A percentile compares a stretch with the other conserved stretches of the same genome.
Conservation (phyloP, 352 stramenopile genomes). For the Globisporangium spiculum region DNA sequence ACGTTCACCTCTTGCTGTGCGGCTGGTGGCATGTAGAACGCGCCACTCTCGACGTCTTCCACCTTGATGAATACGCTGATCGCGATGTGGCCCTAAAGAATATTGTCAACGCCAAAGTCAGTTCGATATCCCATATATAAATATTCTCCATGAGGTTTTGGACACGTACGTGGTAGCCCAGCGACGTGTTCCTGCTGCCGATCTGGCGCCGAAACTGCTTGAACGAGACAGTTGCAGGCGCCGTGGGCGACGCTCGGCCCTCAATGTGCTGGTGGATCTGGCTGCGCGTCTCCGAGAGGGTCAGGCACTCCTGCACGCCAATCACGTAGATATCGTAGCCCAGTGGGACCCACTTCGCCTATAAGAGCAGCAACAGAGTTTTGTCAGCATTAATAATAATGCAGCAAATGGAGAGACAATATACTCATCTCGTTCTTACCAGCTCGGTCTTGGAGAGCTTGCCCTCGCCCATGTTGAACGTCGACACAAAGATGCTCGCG, state of each 20-base stretch:
- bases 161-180: conserved; percentile 69
- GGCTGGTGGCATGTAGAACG: conserved; percentile 80
- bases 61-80: conserved; percentile 80
- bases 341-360: conserved; percentile 81
- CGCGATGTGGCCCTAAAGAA: conserved; percentile 70
- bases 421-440: conserved; percentile 11
- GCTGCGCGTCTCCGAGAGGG: conserved; percentile 59
- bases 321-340: conserved; percentile 89
- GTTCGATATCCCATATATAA: background rate
- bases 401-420: background rate
- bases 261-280: conserved; percentile 67
- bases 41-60: conserved; percentile 59
- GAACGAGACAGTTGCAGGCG: conserved; percentile 29
- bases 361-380: background rate
- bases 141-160: too few species aligned
- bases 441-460: conserved; percentile 48
- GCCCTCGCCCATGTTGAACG: conserved; percentile 84
- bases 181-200: conserved; percentile 69
- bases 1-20: conserved; percentile 63
- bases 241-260: conserved; percentile 23
- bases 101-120: background rate
- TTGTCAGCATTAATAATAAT: background rate
- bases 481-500: conserved; percentile 74
- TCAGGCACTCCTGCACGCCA: conserved; percentile 88
- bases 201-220: conserved; percentile 78